phyloP scores from a whole-genome alignment of 306 rosid genomes.

The Acacia melanoxylon region DNA sequence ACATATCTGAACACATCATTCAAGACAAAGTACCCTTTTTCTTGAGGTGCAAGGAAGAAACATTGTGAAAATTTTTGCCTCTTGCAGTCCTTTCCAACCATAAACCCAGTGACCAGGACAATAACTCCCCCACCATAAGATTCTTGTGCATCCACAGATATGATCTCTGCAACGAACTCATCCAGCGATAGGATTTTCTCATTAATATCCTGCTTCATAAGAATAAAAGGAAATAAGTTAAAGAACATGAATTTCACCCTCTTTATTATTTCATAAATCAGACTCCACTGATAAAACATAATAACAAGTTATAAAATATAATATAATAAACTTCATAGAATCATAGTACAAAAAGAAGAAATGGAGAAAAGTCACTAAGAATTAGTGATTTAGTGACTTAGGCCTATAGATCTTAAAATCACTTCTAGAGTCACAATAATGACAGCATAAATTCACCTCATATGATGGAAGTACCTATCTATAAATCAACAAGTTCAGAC shows the following conservation, averaged over 20 bases:
- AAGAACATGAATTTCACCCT: not conserved
- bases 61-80: slow-evolving; percentile 73
- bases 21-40: slow-evolving; percentile 82
- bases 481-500: not conserved
- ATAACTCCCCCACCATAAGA: slow-evolving; percentile 72
- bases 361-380: not conserved
- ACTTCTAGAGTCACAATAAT: not conserved
- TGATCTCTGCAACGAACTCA: slow-evolving; percentile 55
- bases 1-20: slow-evolving; percentile 88
- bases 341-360: not conserved
- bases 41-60: slow-evolving; percentile 95
- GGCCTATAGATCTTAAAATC: not conserved
- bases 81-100: slow-evolving; percentile 56
- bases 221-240: slow-evolving; percentile 2
- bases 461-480: not conserved
- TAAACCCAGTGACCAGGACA: slow-evolving; percentile 85
- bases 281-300: not conserved
- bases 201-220: slow-evolving; percentile 66
- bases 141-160: slow-evolving; percentile 87
- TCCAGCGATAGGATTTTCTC: slow-evolving; percentile 72
- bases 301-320: not conserved
- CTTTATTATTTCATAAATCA: not conserved
- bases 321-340: not conserved
- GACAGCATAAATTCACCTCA: not conserved
- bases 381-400: not conserved